Conservation (phyloP, 2,329 filamentous ascomycete genomes). For the Monilinia aucupariae region DNA sequence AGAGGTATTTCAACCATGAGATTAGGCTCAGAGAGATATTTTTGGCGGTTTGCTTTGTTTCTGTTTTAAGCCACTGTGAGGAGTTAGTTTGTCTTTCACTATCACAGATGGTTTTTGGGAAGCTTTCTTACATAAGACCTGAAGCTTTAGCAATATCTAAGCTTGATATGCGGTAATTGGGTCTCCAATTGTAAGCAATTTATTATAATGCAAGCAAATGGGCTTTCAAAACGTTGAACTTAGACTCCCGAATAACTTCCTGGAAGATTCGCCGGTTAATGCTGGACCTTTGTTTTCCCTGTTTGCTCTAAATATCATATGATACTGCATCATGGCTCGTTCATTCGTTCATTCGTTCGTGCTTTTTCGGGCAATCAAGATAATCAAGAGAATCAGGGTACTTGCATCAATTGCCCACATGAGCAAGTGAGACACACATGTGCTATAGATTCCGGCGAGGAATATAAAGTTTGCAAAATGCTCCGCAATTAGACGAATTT, state of each 20-base stretch:
- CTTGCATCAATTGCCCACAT: background rate
- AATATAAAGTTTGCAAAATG: background rate
- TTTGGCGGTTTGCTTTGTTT: too few relatives aligned
- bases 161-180: too few relatives aligned
- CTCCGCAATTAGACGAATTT: background rate
- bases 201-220: too few relatives aligned
- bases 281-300: background rate
- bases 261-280: background rate
- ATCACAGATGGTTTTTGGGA: too few relatives aligned
- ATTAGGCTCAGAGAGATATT: too few relatives aligned
- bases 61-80: too few relatives aligned
- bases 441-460: background rate
- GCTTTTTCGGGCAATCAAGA: background rate
- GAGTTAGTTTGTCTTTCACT: too few relatives aligned
- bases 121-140: too few relatives aligned
- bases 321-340: background rate
- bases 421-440: background rate
- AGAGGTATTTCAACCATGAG: too few relatives aligned
- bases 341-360: too few relatives aligned
- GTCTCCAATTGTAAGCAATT: background rate
- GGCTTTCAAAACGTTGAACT: background rate
- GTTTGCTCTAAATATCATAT: background rate
- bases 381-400: background rate
- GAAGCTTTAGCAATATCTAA: too few relatives aligned
- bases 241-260: background rate